Percentiles rank a stretch among this genome's conserved stretches.
These are phyloP conservation scores for Penicillium roqueforti DNA, from an alignment of 495 filamentous ascomycete genomes.

Conservation along the genomic window DNA sequence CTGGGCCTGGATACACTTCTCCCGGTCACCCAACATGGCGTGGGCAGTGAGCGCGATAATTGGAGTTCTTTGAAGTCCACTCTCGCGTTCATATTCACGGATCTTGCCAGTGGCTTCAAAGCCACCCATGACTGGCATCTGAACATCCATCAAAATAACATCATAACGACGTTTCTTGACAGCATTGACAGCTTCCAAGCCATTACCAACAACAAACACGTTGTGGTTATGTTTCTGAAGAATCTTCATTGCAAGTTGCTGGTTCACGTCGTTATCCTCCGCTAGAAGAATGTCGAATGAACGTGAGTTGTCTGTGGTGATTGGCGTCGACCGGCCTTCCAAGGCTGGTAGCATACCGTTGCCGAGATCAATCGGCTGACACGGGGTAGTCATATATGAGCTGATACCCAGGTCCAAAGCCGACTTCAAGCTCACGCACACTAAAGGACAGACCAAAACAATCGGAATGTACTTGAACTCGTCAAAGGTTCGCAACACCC, in stretches of 20 bases:
- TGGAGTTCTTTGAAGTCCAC: slow-evolving; percentile 72
- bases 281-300: slow-evolving; percentile 96
- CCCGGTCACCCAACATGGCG: slow-evolving; percentile 97
- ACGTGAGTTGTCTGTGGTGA: slow-evolving; percentile 86
- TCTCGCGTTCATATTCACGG: slow-evolving; percentile 82
- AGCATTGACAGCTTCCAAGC: slow-evolving; percentile 83
- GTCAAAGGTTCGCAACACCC: slow-evolving; percentile 77
- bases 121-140: slow-evolving; percentile 99
- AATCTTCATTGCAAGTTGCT: slow-evolving; percentile 93
- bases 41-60: slow-evolving; percentile 98
- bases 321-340: slow-evolving; percentile 88
- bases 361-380: slow-evolving; percentile 88
- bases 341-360: slow-evolving; percentile 98
- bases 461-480: slow-evolving; percentile 98
- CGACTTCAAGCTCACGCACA: slow-evolving; percentile 90
- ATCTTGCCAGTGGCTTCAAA: slow-evolving; percentile 98
- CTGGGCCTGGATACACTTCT: slow-evolving; percentile 96
- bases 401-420: slow-evolving; percentile 95
- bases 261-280: slow-evolving; percentile 98
- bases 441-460: slow-evolving; percentile 84
- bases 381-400: slow-evolving; percentile 98
- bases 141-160: slow-evolving; percentile 98
- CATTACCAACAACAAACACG: slow-evolving; percentile 94
- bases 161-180: slow-evolving; percentile 89
- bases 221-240: slow-evolving; percentile 97